These are phyloP conservation scores for Cucumis hystrix DNA, from an alignment of 306 rosid genomes.

Conservation along the genomic window DNA sequence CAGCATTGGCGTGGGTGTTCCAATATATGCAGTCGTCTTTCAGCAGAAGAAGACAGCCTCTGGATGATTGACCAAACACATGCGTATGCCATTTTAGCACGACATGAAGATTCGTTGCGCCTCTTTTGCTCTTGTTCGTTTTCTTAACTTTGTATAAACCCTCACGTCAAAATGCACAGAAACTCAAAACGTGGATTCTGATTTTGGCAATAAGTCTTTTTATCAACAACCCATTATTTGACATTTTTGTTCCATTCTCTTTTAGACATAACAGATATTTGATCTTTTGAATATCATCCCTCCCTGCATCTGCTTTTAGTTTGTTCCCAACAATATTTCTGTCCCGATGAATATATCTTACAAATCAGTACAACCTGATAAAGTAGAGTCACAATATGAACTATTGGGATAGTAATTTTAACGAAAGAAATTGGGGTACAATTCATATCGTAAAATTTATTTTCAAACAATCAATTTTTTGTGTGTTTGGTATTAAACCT, in stretches of 20 bases:
- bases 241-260: background rate
- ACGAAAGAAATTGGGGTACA: no score
- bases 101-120: background rate
- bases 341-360: no score
- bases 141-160: background rate
- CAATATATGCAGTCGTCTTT: slow-evolving; percentile 20
- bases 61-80: background rate
- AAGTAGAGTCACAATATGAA: no score
- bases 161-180: background rate
- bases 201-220: background rate
- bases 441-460: no score
- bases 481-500: no score
- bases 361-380: no score
- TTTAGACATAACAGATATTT: no score
- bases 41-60: slow-evolving; percentile 30
- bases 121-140: background rate
- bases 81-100: background rate
- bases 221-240: background rate
- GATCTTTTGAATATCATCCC: no score
- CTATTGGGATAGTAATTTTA: no score
- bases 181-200: background rate
- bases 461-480: no score
- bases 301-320: no score
- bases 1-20: slow-evolving; percentile 24
- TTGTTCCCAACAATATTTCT: no score